Evolutionary conservation across 768 basidiomycete genomes (phyloP), one percentile per base, ranked within the genome.

Genomic region (Mycena venus): DNA sequence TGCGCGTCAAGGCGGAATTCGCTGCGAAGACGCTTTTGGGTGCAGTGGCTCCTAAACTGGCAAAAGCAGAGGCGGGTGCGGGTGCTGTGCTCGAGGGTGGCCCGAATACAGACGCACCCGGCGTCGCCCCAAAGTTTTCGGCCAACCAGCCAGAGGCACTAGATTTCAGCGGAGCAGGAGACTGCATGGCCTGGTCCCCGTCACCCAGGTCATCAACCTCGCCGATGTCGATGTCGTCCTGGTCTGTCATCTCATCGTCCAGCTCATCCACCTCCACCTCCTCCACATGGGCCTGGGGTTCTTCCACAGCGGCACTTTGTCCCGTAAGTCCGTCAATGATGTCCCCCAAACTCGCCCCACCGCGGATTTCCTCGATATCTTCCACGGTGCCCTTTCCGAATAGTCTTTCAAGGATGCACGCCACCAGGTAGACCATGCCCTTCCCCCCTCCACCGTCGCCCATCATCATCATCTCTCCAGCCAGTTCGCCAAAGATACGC

Each of bases 361-460:
- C 91, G 64, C 90, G 87, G 70, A 95, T 90, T 29, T 82, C 81
- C 76, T 94, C 94, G 40, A 95, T 94, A 65, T 93, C 90, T 6
- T 95, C 92, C 73, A 95, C 91, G 5, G 95, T 91, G 53, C 93
- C 94, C 77, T 91, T 89, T 76, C 94, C 93, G 80, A 99, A 97
- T 58, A 96, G 87, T n/a, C 93, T 85, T 81, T 98, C 95, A 53
- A 97, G 86, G 58, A 99, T 90, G 80, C 96, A 98, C 0, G 95
- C 96, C 29, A 98, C 91, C 29, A 99, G 90, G 79, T 94, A 98
- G 2, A 96, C 93, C 89, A 96, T 94, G 17, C 91, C 75, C 56
- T 74, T 77, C 12, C 75, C 87, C 25, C 86, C 83, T 64, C 88
- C 90, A 49, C 92, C 92, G 76, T 94, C 88, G 51, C 92, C 88